Evolutionary conservation across 805 yeast genomes (phyloP), one percentile per base, ranked within the genome.

Genomic region (Hanseniaspora hatyaiensis): DNA sequence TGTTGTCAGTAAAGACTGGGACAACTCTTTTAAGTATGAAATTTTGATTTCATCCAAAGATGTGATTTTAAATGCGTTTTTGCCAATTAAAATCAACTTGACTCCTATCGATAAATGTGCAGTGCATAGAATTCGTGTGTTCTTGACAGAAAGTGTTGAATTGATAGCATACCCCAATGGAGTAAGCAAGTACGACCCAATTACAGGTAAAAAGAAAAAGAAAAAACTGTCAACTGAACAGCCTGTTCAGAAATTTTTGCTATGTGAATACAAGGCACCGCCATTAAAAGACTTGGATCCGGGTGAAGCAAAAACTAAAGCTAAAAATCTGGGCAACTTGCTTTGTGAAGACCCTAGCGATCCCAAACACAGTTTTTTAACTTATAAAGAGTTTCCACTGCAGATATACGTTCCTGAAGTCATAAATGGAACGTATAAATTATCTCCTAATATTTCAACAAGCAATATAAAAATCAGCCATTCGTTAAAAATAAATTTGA

Each of bases 1-100:
- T 47, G 83, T 86, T 4, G 86, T 92, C 31, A 72, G 81, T 23
- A 72, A 94, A 51, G 89, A 84, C 54, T 92, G 98, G 98, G 97
- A 89, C 61, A 87, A 84, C 59, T 85, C 83, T 59, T 64, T 92
- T 28, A 79, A 80, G 54, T 92, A 92, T 59, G 96, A 92, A 58
- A 86, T 92, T 37, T 78, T 87, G 16, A 80, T 92, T 47, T 94
- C 94, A 1, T 84, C 95, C 23, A 92, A 89, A 61, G 80, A 87
- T 23, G 77, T 92, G 47, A 79, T 94, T 8, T 69, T 92, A 42
- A 87, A 94, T 59, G 78, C 89, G 2, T 78, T 74, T 55, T 65
- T 92, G 45, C 97, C 97, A 1, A 69, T 92, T 8, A 82, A 88
- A 1, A 83, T 92, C 64, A 71, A 81, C 55, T 73, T 92, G 52